Evolutionary conservation across 2,329 filamentous ascomycete species (phyloP).

Genomic region (Pestalotiopsis sp.): DNA sequence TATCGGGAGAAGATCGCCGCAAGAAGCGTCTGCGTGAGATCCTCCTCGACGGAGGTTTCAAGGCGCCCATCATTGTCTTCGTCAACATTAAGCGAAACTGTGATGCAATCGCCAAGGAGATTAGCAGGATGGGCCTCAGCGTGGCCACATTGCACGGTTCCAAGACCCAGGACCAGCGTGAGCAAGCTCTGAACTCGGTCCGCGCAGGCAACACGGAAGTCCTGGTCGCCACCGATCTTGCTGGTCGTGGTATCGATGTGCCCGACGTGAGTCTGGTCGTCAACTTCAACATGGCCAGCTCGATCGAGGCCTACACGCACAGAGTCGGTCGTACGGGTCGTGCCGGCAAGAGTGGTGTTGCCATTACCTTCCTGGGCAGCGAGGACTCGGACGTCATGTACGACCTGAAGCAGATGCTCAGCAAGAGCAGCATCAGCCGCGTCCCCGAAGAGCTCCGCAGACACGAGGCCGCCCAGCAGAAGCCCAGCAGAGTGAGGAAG

Average conservation of each 20-base stretch:
- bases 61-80: slow-evolving; percentile 94
- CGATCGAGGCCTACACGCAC: slow-evolving; percentile 94
- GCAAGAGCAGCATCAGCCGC: slow-evolving; percentile 82
- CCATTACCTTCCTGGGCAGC: slow-evolving; percentile 90
- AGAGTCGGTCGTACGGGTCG: slow-evolving; percentile 95
- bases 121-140: slow-evolving; percentile 90
- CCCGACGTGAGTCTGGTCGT: slow-evolving; percentile 90
- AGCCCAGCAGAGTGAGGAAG: slow-evolving; percentile 43
- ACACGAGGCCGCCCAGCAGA: slow-evolving; percentile 90
- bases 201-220: slow-evolving; percentile 80
- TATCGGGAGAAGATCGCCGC: slow-evolving; percentile 87
- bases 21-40: slow-evolving; percentile 97
- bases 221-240: slow-evolving; percentile 92
- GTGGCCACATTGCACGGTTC: slow-evolving; percentile 89
- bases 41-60: slow-evolving; percentile 75
- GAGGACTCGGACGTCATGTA: slow-evolving; percentile 92
- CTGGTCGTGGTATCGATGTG: slow-evolving; percentile 96
- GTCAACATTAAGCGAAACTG: slow-evolving; percentile 99
- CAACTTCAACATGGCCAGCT: slow-evolving; percentile 98
- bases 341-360: slow-evolving; percentile 94
- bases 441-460: slow-evolving; percentile 89
- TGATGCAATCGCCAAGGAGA: slow-evolving; percentile 89
- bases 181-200: slow-evolving; percentile 84
- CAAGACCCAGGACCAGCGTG: slow-evolving; percentile 97
- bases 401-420: slow-evolving; percentile 93